phyloP scores from a whole-genome alignment of 345 rosid species.

The Gynandropsis gynandra region DNA sequence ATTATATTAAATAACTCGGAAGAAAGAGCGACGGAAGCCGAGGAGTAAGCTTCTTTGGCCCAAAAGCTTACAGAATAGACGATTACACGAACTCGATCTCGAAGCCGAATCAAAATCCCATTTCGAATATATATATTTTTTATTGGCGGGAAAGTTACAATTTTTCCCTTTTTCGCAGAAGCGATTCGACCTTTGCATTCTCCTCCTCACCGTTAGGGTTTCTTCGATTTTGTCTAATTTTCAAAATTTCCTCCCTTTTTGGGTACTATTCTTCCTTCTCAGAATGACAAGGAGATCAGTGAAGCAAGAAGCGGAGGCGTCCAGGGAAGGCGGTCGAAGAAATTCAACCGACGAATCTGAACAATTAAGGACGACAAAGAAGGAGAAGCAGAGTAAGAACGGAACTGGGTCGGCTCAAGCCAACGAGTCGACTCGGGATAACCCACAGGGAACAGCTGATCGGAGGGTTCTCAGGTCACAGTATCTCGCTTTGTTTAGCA shows the following conservation, averaged over 20 bases:
- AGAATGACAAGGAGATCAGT: constrained; percentile 23
- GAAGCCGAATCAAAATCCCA: not conserved
- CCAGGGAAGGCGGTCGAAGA: constrained; percentile 6
- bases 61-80: not conserved
- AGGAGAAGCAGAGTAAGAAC: constrained; percentile 19
- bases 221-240: not conserved
- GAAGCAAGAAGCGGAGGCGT: constrained; percentile 21
- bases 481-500: constrained; percentile 46
- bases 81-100: not conserved
- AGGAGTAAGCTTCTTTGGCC: not conserved
- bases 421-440: constrained; percentile 22
- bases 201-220: not conserved
- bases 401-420: not conserved
- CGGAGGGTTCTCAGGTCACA: constrained; percentile 68
- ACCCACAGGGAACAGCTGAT: constrained; percentile 26
- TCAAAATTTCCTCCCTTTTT: not conserved
- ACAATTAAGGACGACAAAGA: constrained; percentile 25
- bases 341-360: constrained; percentile 16
- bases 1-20: not conserved
- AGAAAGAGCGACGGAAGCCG: no score
- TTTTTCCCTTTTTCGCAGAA: not conserved
- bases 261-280: not conserved
- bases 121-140: not conserved
- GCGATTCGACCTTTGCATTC: not conserved
- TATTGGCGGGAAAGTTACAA: not conserved